Conservation (phyloP, 2,329 filamentous ascomycete genomes). For the Rasamsonia emersonii region DNA sequence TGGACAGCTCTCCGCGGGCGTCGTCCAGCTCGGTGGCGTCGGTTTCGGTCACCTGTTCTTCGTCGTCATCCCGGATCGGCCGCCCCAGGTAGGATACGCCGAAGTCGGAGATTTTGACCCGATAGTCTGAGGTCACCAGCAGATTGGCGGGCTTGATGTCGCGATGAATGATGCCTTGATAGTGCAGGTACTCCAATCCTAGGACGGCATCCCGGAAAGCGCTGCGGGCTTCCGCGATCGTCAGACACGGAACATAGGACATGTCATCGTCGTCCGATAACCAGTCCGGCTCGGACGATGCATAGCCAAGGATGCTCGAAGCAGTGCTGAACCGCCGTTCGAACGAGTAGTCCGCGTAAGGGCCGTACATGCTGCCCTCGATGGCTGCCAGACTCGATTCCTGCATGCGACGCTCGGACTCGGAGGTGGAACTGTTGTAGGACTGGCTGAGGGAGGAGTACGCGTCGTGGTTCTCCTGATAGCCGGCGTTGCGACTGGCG, state of each 20-base stretch:
- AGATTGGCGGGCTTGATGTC: slow-evolving; percentile 88
- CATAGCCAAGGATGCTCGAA: slow-evolving; percentile 50
- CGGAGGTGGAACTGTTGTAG: slow-evolving; percentile 43
- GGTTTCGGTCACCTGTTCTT: slow-evolving; percentile 67
- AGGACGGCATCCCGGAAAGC: slow-evolving; percentile 90
- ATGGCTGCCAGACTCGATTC: slow-evolving; percentile 45
- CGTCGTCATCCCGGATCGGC: slow-evolving; percentile 73
- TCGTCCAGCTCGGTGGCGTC: slow-evolving; percentile 85
- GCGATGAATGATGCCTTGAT: slow-evolving; percentile 73
- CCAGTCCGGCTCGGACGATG: slow-evolving; percentile 37
- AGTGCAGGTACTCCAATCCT: slow-evolving; percentile 87
- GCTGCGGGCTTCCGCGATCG: slow-evolving; percentile 68
- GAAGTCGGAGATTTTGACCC: slow-evolving; percentile 97
- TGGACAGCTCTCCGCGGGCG: slow-evolving; percentile 79
- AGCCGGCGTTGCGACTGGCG: slow-evolving; percentile 25
- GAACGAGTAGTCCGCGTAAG: slow-evolving; percentile 53
- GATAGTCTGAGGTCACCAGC: slow-evolving; percentile 72
- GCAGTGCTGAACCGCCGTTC: slow-evolving; percentile 71
- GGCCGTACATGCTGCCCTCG: slow-evolving; percentile 69
- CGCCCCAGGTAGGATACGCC: slow-evolving; percentile 95
- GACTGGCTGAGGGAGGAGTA: slow-evolving; percentile 47
- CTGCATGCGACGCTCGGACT: slow-evolving; percentile 17
- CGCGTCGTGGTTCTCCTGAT: slow-evolving; percentile 47
- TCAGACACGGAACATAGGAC: slow-evolving; percentile 89
- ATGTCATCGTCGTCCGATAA: slow-evolving; percentile 64